Evolutionary conservation across 495 filamentous ascomycete species (phyloP), one percentile per base, ranked within the genome.

Genomic region (Penicillium tannophilum): DNA sequence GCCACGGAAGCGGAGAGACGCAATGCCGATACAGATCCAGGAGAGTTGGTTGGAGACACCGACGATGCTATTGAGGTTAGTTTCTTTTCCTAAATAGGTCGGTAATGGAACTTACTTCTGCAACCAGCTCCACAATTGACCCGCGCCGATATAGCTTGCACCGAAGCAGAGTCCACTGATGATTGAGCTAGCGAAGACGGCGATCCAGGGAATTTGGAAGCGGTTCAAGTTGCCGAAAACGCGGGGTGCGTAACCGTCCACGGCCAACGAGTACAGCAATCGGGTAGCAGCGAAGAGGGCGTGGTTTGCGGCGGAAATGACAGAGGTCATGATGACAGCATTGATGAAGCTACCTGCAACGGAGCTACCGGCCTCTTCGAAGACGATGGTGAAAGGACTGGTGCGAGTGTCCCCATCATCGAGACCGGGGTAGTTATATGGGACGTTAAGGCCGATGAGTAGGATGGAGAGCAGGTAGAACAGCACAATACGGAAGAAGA

Each of bases 41-140:
- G 81, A 82, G 6, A 87, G 69, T 67, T 86, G 84, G 61, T 86
- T 87, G 0, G 83, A 86, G 12, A 87, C 84, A 12, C 84, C 84
- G 43, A 86, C 84, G 53, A 87, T 78, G 48, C 52, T 54, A 19
- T 0, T 26, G 6, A 2, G 8, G 24, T 33, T 54, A 17, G 41
- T 28, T 77, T 63, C 12, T 59, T 56, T 48, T 48, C 9, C 5
- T 14, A 35, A 44, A 23, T 30, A 4, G 26, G 33, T 33, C 17
- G 16, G n/a, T 31, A 47, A n/a, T 10, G 19, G 6, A 36, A 58
- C 66, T 46, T 69, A 79, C 76, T 82, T 82, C 58, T 84, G 82
- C 31, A 86, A 64, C 83, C 83, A 86, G 4, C 74, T 77, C 82
- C 82, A 86, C 4, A 81, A 54, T 50, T 84, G 72, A 16, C 84